Base-by-base conservation (phyloP, 768 basidiomycete genomes). In the Boletus vermiculosoides region DNA sequence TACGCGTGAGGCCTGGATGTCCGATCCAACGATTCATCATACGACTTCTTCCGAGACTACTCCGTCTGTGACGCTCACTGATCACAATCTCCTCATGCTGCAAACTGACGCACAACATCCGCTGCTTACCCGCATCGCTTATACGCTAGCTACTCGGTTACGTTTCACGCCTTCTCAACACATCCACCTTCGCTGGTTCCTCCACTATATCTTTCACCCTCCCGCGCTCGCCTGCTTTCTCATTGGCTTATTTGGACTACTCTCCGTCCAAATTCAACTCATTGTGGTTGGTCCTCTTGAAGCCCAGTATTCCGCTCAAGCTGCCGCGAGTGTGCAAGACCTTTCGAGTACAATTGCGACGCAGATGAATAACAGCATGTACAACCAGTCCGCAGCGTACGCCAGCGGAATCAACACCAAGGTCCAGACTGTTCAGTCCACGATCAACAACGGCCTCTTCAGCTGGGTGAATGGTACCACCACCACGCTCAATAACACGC, bases 391-490 rank as follows among this genome's bases (percentile, higher is more conserved):
- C 10, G 67, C 82, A 15, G 67, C 80, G 4, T 99, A 95, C 62
- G 94, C 95, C 4, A 77, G 71, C n/a, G 78, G 78, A 33, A 78
- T 94, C 66, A 99, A 98, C 62, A 66, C 64, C 20, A 88, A 83
- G 31, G 84, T 98, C 22, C 80, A 83, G 48, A 63, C 63, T 34
- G 78, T 92, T 48, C 91, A 98, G 74, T 78, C 76, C 39, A 82
- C 84, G 7, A 83, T 98, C 72, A 92, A 98, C 69, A 76, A 92
- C 40, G 90, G 89, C 25, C 74, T 98, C 45, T 96, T 98, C 60
- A 94, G 94, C 11, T 98, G 95, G 95, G 87, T 98, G 48, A 94
- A 98, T 64, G 81, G 78, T 18, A 96, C 96, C 9, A 96, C 94
- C 1, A 85, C 84, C 4, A 85, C 87, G 7, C 80, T 99, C 52